Base-by-base conservation (phyloP, 2,329 filamentous ascomycete genomes). In the Hymenoscyphus infarciens region DNA sequence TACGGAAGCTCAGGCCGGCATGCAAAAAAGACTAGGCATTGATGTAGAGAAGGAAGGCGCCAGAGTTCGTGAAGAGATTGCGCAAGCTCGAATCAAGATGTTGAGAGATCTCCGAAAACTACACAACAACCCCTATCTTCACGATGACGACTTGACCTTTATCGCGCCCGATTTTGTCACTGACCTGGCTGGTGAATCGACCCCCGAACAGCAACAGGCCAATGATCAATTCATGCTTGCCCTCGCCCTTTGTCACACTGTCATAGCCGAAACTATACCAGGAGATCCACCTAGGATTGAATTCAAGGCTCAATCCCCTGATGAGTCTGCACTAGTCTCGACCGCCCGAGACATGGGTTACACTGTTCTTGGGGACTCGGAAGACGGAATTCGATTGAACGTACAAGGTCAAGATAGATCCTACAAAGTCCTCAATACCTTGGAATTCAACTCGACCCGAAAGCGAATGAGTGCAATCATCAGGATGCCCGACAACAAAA, bases 401-500 rank as follows among this genome's bases (percentile, higher is more conserved):
- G 83, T 96, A 6, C 84, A 96, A 79, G 96, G 95, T 57, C 83
- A 92, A 71, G 92, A 98, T 69, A 84, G 87, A 56, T 87, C 89
- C 65, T 99, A 95, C 74, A 88, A 87, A 16, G 89, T 99, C 35
- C 83, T 99, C 56, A 98, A 97, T 76, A 97, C 90, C 0, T 88
- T 99, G 42, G 95, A 99, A 74, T 99, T 99, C 81, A 98, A 98
- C 75, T 98, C 94, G 0, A 92, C 89, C 53, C 86, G 95, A 72
- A 99, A 99, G 79, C 87, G 95, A 68, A 99, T 99, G 95, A 98
- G 93, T 77, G 91, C 93, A 1, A 97, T 99, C 69, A 87, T 99
- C 58, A 86, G 90, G 63, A 97, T 98, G 92, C 94, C 95, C 0
- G 87, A 98, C 75, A 89, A 90, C 49, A 88, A 83, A 63, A 97